Percentiles rank a stretch among this genome's conserved stretches.
Conservation (phyloP, 1,284 basidiomycete species). For the Sanghuangporus weigelae region DNA sequence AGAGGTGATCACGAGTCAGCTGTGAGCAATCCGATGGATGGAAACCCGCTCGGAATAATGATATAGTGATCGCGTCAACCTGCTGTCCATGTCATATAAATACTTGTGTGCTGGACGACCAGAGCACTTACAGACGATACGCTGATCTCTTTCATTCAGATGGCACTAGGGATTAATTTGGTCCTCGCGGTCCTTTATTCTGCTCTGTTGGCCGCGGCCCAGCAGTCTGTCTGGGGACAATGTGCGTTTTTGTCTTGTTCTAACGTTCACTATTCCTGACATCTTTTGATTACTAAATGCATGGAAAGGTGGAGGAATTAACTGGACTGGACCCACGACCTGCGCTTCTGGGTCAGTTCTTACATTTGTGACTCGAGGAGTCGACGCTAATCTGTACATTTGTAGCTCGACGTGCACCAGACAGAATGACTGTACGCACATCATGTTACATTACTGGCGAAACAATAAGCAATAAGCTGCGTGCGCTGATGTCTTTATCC, state of each 20-base stretch:
- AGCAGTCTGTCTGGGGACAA: slow-evolving; percentile 15
- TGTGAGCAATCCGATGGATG: not conserved
- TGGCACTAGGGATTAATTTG: not conserved
- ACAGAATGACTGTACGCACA: slow-evolving; percentile 34
- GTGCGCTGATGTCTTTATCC: slow-evolving; percentile 10
- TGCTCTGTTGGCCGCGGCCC: not conserved
- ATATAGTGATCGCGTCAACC: not conserved
- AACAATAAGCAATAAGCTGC: not conserved
- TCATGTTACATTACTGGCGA: not conserved
- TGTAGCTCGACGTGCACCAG: slow-evolving; percentile 31
- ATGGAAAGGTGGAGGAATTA: slow-evolving; percentile 33
- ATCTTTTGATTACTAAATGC: not conserved
- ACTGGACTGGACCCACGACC: slow-evolving; percentile 36
- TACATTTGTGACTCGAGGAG: slow-evolving; percentile 21
- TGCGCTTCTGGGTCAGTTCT: slow-evolving; percentile 36
- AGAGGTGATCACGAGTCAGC: not conserved
- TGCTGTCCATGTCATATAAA: slow-evolving; percentile 66
- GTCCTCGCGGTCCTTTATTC: not conserved
- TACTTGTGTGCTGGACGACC: not conserved
- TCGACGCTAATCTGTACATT: not conserved
- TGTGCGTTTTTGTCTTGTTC: not conserved
- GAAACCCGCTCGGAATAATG: not conserved
- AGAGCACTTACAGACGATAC: not conserved
- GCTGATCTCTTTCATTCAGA: not conserved
- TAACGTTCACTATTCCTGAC: not conserved